Evolutionary conservation across 306 rosid genomes (phyloP).

Genomic region (Purshia tridentata): DNA sequence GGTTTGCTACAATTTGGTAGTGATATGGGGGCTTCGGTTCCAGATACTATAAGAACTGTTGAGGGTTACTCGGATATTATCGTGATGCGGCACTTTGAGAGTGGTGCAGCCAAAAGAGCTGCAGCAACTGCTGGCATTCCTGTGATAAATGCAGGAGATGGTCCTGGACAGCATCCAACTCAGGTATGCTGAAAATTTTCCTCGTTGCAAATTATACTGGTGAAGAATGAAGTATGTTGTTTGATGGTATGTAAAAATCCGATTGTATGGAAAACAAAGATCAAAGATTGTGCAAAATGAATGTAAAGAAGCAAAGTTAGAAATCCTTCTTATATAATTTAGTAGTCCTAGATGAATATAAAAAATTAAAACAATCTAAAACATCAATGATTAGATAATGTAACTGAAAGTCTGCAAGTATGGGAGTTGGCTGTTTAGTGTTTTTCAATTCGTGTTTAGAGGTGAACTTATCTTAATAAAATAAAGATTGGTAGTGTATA

Average conservation of each 20-base stretch:
- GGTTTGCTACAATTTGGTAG: slow-evolving; percentile 8
- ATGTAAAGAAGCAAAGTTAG: not conserved
- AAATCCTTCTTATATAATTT: not conserved
- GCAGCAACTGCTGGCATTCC: slow-evolving; percentile 76
- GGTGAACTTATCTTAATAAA: not conserved
- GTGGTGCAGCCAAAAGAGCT: slow-evolving; percentile 93
- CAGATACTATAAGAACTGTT: slow-evolving; percentile 87
- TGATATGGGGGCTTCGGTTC: slow-evolving; percentile 26
- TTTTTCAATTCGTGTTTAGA: not conserved
- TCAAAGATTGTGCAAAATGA: not conserved
- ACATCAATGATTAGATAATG: not conserved
- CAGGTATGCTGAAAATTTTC: slow-evolving; percentile 49
- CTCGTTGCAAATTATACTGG: not conserved
- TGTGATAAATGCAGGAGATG: slow-evolving; percentile 92
- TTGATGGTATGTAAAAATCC: not conserved
- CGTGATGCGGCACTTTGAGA: slow-evolving; percentile 86
- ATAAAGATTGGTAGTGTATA: not conserved
- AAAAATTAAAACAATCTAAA: no score
- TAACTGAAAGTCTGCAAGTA: not conserved
- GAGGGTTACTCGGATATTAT: slow-evolving; percentile 88
- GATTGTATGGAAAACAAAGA: not conserved
- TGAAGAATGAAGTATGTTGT: not conserved
- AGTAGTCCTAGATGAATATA: not conserved
- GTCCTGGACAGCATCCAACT: slow-evolving; percentile 94
- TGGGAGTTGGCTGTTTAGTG: not conserved